Base-by-base conservation (phyloP, 768 basidiomycete species). In the Termitomyces sp. region DNA sequence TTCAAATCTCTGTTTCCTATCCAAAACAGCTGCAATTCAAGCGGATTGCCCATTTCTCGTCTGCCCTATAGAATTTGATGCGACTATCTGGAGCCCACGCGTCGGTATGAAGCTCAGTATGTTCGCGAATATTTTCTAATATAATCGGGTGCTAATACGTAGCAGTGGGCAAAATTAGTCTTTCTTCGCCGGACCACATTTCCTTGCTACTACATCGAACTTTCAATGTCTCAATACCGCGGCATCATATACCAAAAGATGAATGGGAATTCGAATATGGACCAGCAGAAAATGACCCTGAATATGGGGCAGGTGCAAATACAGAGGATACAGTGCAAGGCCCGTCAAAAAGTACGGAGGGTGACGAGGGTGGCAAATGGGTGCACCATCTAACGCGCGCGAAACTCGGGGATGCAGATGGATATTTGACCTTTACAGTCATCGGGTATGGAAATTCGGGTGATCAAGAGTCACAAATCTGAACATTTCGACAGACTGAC, bases 141-240 rank as follows among this genome's bases (percentile, higher is more conserved):
- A 44, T 39, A 33, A 59, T 55, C 58, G 42, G 49, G 32, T 52
- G 59, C 58, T 46, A 53, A 60, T 40, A 38, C 12, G 35, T 13
- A 44, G 28, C 64, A 96, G 95, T 81, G 60, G 95, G 92, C n/a
- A 90, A 86, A 68, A 83, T 97, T 55, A 96, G 85, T 68, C 79
- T 97, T 20, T 95, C 84, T 66, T 96, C 95, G 2, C 94, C 94
- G 1, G 94, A 96, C 69, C 96, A 98, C 67, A 80, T 97, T 57
- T 92, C 94, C 1, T 79, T 98, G 16, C 90, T 98, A 38, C 81
- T 95, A 3, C 92, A 95, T 67, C 86, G 87, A 28, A 97, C 92
- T 7, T 98, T 97, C 80, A 98, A 98, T 73, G 90, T 92, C 18
- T 96, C 96, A 20, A 95, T 98, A 74, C 95, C 96, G 2, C 85